Conservation (phyloP, 192 early-diverging fungal genomes). For the Chytriomyces confervae region DNA sequence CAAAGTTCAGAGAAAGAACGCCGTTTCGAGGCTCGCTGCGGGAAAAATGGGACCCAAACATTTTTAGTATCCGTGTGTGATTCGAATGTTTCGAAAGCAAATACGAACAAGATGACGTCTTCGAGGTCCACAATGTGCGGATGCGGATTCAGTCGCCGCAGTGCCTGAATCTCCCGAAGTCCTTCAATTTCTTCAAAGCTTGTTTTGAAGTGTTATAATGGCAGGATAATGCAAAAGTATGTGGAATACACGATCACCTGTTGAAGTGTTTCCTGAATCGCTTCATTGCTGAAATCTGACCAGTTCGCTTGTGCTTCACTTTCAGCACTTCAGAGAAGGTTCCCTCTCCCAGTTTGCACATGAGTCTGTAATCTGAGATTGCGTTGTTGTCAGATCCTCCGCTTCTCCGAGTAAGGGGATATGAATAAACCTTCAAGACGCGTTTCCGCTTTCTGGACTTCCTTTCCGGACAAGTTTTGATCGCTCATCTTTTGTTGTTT, state of each 20-base stretch:
- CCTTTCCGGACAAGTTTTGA: not conserved
- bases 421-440: conserved; percentile 17
- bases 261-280: conserved; percentile 66
- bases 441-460: conserved; percentile 11
- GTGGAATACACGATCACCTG: conserved; percentile 36
- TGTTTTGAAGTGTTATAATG: too few species aligned
- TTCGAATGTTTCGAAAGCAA: not conserved
- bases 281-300: conserved; percentile 67
- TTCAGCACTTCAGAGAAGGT: conserved; percentile 71
- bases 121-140: conserved; percentile 58
- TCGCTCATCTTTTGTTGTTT: not conserved
- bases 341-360: conserved; percentile 67
- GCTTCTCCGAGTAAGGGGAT: not conserved
- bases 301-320: conserved; percentile 65
- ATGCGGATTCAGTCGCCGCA: conserved; percentile 61
- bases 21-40: conserved; percentile 63
- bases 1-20: conserved; percentile 62
- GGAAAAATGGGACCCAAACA: not conserved
- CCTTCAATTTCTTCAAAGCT: conserved; percentile 63
- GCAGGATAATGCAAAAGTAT: too few species aligned
- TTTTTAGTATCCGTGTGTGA: not conserved
- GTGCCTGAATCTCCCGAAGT: conserved; percentile 66
- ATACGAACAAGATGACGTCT: conserved; percentile 61
- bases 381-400: not conserved
- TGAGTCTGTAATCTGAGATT: conserved; percentile 59